Evolutionary conservation across 1,284 basidiomycete species (phyloP), one percentile per base, ranked within the genome.

Genomic region (Marasmius fiardii): DNA sequence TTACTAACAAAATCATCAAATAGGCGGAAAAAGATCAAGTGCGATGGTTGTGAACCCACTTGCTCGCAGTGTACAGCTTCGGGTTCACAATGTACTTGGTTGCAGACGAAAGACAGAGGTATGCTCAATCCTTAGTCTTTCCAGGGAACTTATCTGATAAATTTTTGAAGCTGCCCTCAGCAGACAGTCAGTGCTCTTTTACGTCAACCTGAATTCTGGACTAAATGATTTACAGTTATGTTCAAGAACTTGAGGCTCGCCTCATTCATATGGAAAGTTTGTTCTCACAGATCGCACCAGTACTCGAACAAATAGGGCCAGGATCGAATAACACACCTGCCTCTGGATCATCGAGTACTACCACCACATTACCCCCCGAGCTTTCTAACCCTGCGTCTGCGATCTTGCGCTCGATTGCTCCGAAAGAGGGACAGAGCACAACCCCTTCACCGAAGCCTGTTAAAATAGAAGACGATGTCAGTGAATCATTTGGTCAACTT

Each of bases 1-100:
- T 57, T 58, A 60, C 28, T 31, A 31, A 53, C 56, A 57, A 56
- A 61, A 58, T 60, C 60, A 52, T 51, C 58, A 48, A 48, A 56
- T 67, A 92, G 90, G 60, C 83, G 89, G 60, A 92, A 92, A 81
- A 92, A 92, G 80, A 92, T 92, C 68, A 92, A 92, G 69, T 92
- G 90, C 70, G 90, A 92, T 74, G 90, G 90, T 60, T 81, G 75
- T 63, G 90, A 92, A 66, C 90, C 90, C 12, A 87, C 85, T n/a
- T 92, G 90, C 63, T 86, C 88, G 0, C 90, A 92, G 64, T 92
- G 90, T 66, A 68, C 80, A 14, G 73, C 82, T 37, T 87, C 88
- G 11, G 83, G 82, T 52, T 86, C 87, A 4, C 81, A 85, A 61
- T 92, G 90, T 66, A 90, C 87, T 43, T 92, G 90, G 90, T 74